A percentile compares a stretch with the other conserved stretches of the same genome.
These are phyloP conservation scores for Globisporangium echinulatum DNA, from an alignment of 352 stramenopile genomes.

Conservation along the genomic window DNA sequence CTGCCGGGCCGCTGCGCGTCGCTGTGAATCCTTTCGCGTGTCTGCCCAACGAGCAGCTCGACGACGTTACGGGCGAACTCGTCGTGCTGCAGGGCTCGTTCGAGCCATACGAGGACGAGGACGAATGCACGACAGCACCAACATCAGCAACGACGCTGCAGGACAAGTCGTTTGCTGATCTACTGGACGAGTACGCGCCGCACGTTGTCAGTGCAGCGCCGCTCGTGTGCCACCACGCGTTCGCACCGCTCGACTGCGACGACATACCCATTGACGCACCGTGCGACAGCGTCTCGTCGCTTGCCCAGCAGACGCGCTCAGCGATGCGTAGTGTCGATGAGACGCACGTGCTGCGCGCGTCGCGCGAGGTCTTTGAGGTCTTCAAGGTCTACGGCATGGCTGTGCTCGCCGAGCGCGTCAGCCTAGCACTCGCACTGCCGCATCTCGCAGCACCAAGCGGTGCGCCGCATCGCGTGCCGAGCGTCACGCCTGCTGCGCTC, in stretches of 20 bases:
- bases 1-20: constrained; percentile 31
- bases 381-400: constrained; percentile 83
- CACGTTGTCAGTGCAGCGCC: neutral
- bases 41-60: constrained; percentile 50
- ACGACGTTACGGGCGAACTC: constrained; percentile 49
- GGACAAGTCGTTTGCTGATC: constrained; percentile 24
- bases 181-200: constrained; percentile 33
- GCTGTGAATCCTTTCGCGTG: constrained; percentile 60
- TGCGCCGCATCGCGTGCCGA: neutral
- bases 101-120: neutral
- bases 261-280: neutral
- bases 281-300: too few species aligned
- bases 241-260: constrained; percentile 2
- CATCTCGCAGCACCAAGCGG: constrained; percentile 9
- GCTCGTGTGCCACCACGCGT: constrained; percentile 23
- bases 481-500: constrained; percentile 34
- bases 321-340: constrained; percentile 29
- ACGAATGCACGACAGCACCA: constrained; percentile 2
- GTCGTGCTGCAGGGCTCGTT: constrained; percentile 34
- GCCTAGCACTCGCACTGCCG: constrained; percentile 35
- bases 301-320: neutral
- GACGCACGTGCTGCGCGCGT: constrained; percentile 45
- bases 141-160: constrained; percentile 12
- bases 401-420: constrained; percentile 62
- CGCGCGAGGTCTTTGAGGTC: constrained; percentile 66